phyloP scores from a whole-genome alignment of 2,329 filamentous ascomycete species.

The Elsinoe perseae region DNA sequence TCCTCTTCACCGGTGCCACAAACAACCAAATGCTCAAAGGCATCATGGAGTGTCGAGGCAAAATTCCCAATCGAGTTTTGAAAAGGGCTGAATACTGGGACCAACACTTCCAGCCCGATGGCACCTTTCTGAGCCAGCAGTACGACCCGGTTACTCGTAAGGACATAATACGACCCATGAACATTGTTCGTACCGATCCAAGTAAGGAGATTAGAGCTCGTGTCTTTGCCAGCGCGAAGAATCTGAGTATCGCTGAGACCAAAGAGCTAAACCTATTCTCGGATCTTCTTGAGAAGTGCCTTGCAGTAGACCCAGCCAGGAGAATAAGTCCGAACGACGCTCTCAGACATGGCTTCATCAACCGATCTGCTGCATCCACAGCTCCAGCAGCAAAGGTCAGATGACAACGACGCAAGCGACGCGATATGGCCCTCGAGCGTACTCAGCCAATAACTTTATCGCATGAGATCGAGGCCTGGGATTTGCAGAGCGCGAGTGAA shows the following conservation, averaged over 20 bases:
- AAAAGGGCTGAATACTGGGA: slow-evolving; percentile 69
- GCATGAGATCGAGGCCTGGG: background rate
- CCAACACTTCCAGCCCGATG: slow-evolving; percentile 74
- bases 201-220: slow-evolving; percentile 70
- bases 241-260: slow-evolving; percentile 64
- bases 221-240: slow-evolving; percentile 58
- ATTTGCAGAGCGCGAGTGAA: background rate
- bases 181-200: slow-evolving; percentile 57
- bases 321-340: slow-evolving; percentile 80
- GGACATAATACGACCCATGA: slow-evolving; percentile 60
- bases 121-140: slow-evolving; percentile 78
- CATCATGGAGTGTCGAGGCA: slow-evolving; percentile 93
- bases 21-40: slow-evolving; percentile 98
- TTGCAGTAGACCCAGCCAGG: slow-evolving; percentile 87
- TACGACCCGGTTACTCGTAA: slow-evolving; percentile 81
- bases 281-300: slow-evolving; percentile 79
- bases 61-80: slow-evolving; percentile 81
- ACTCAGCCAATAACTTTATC: background rate
- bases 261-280: slow-evolving; percentile 76
- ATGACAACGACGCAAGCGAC: background rate
- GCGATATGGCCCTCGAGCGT: background rate
- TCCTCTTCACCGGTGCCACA: slow-evolving; percentile 86
- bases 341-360: slow-evolving; percentile 80
- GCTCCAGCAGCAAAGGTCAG: background rate
- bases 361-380: slow-evolving; percentile 28